phyloP scores from a whole-genome alignment of 169 alveolate genomes.

The Plasmodium gonderi region DNA sequence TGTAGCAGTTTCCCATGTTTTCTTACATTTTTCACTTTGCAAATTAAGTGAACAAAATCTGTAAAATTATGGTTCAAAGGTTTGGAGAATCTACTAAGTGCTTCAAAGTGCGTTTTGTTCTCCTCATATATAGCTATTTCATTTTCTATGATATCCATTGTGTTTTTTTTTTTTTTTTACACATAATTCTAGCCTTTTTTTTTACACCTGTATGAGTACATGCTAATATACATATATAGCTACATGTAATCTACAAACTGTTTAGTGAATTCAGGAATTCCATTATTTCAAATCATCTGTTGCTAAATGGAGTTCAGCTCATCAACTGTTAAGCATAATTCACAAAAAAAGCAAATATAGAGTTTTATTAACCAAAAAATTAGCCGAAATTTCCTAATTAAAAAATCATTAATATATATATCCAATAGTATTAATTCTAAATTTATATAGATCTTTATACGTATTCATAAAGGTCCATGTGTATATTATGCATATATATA shows the following conservation, averaged over 20 bases:
- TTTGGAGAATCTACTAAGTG: background rate
- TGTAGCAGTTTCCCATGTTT: slow-evolving; percentile 48
- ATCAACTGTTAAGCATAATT: background rate
- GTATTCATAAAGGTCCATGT: too few relatives aligned
- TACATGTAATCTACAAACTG: background rate
- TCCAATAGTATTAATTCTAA: background rate
- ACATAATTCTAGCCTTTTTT: background rate
- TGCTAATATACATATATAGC: background rate
- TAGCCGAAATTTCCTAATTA: background rate
- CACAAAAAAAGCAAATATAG: background rate
- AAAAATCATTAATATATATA: background rate
- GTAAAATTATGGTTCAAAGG: background rate
- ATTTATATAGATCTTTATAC: background rate
- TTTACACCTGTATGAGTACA: background rate
- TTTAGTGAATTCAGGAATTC: background rate
- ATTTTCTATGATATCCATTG: background rate
- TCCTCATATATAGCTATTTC: slow-evolving; percentile 47
- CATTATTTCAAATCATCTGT: background rate
- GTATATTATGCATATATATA: background rate
- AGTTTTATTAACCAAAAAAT: background rate
- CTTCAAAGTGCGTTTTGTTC: slow-evolving; percentile 13
- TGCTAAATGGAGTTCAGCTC: background rate
- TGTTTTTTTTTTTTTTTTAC: background rate
- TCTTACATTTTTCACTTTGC: slow-evolving; percentile 71
- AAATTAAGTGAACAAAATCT: slow-evolving; percentile 57